A percentile compares a stretch with the other conserved stretches of the same genome.
These are phyloP conservation scores for Nakazawaea siamensis DNA, from an alignment of 805 yeast genomes.

Conservation along the genomic window DNA sequence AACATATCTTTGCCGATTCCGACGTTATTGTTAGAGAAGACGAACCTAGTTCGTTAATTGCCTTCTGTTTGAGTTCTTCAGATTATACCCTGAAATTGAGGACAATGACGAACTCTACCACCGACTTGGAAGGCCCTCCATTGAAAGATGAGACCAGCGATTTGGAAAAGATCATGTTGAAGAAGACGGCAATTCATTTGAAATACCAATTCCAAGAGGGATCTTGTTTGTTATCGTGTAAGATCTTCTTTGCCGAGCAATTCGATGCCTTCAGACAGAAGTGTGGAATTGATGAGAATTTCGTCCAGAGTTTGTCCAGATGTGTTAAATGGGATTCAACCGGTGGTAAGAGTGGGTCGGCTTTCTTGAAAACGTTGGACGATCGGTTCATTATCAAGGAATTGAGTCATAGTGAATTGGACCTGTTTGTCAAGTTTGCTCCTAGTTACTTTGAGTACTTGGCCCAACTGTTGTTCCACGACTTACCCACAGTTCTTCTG, in stretches of 20 bases:
- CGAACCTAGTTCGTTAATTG: conserved; percentile 91
- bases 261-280: conserved; percentile 87
- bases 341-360: conserved; percentile 96
- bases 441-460: conserved; percentile 95
- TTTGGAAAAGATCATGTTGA: conserved; percentile 66
- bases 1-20: conserved; percentile 90
- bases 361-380: conserved; percentile 86
- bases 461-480: conserved; percentile 92
- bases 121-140: conserved; percentile 18
- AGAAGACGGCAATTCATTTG: conserved; percentile 81
- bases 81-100: conserved; percentile 50
- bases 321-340: conserved; percentile 94
- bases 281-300: conserved; percentile 69
- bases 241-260: conserved; percentile 91
- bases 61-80: conserved; percentile 80
- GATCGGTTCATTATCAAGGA: conserved; percentile 87
- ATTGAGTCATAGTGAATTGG: conserved; percentile 78
- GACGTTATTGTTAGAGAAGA: conserved; percentile 92
- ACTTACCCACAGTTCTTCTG: conserved; percentile 88
- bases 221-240: conserved; percentile 75
- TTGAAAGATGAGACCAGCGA: conserved; percentile 9
- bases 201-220: conserved; percentile 90
- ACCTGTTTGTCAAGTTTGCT: conserved; percentile 90
- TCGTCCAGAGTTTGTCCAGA: conserved; percentile 82
- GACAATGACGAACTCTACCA: conserved; percentile 10